phyloP scores from a whole-genome alignment of 2,329 filamentous ascomycete genomes.

The Trichoderma polysporum region DNA sequence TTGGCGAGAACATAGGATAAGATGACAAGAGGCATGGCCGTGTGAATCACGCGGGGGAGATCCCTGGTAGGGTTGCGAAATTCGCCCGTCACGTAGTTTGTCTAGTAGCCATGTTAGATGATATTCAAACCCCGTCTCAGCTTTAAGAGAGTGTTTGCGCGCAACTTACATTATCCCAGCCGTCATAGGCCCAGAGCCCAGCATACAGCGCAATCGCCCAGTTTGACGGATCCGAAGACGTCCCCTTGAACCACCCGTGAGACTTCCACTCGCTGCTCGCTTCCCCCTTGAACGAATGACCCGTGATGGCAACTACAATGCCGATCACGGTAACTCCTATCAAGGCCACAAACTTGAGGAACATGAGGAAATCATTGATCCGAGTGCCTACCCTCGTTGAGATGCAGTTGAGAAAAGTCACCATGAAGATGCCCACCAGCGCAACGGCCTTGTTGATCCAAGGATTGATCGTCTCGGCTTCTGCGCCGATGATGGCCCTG shows the following conservation, averaged over 20 bases:
- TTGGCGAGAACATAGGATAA: constrained; percentile 88
- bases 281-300: constrained; percentile 72
- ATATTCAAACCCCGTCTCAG: neutral
- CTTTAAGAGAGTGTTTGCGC: neutral
- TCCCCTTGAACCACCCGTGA: constrained; percentile 84
- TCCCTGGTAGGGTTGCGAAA: constrained; percentile 90
- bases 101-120: constrained; percentile 50
- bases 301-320: constrained; percentile 84
- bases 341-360: constrained; percentile 91
- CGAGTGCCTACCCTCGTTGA: constrained; percentile 86
- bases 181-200: constrained; percentile 96
- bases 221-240: constrained; percentile 72
- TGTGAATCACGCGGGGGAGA: constrained; percentile 91
- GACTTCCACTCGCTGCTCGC: constrained; percentile 85
- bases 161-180: constrained; percentile 88
- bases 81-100: constrained; percentile 96
- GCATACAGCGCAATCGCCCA: constrained; percentile 96
- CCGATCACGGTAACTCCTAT: constrained; percentile 84
- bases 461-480: constrained; percentile 73
- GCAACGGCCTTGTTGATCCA: constrained; percentile 93
- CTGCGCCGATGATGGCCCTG: constrained; percentile 79
- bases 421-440: constrained; percentile 68
- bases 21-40: constrained; percentile 93
- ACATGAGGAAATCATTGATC: constrained; percentile 91
- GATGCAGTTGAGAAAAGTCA: constrained; percentile 85